A percentile compares a stretch with the other conserved stretches of the same genome.
Evolutionary conservation across 2,329 filamentous ascomycete species (phyloP).

Genomic region (Passalora sequoiae): DNA sequence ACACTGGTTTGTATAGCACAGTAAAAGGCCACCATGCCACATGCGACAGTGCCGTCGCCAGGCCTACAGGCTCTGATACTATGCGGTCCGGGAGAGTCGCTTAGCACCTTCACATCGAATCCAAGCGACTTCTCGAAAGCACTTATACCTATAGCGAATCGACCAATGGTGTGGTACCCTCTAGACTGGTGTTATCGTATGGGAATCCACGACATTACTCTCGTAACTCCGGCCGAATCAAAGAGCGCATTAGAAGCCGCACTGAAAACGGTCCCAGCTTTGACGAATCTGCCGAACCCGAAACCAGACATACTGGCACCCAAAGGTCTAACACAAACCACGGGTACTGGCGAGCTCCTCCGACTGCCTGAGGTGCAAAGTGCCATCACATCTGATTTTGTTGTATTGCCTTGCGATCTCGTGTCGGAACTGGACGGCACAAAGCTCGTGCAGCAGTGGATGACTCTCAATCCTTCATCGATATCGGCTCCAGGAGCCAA

Average conservation of each 20-base stretch:
- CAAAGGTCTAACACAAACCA: slow-evolving; percentile 69
- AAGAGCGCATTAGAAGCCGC: slow-evolving; percentile 62
- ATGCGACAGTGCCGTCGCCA: slow-evolving; percentile 67
- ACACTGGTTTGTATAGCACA: no score
- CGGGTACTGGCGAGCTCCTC: slow-evolving; percentile 82
- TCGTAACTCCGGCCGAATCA: slow-evolving; percentile 55
- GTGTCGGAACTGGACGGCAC: slow-evolving; percentile 85
- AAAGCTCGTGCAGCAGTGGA: slow-evolving; percentile 82
- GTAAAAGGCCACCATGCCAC: slow-evolving; percentile 69
- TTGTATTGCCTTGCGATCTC: slow-evolving; percentile 87
- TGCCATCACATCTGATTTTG: slow-evolving; percentile 77
- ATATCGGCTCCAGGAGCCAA: slow-evolving; percentile 53
- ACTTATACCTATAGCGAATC: slow-evolving; percentile 73
- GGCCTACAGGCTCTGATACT: slow-evolving; percentile 79
- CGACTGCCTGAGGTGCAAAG: slow-evolving; percentile 74
- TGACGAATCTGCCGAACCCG: slow-evolving; percentile 68
- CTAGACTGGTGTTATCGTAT: slow-evolving; percentile 80
- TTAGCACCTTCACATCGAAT: slow-evolving; percentile 76
- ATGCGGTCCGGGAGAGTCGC: slow-evolving; percentile 75
- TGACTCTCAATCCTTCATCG: slow-evolving; percentile 58
- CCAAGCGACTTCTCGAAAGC: slow-evolving; percentile 78
- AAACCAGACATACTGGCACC: slow-evolving; percentile 73
- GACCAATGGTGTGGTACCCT: slow-evolving; percentile 86
- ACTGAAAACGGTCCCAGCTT: slow-evolving; percentile 69
- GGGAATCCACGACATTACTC: slow-evolving; percentile 62